A percentile compares a stretch with the other conserved stretches of the same genome.
Evolutionary conservation across 2,329 filamentous ascomycete species (phyloP).

Genomic region (Aspergillus sp.): DNA sequence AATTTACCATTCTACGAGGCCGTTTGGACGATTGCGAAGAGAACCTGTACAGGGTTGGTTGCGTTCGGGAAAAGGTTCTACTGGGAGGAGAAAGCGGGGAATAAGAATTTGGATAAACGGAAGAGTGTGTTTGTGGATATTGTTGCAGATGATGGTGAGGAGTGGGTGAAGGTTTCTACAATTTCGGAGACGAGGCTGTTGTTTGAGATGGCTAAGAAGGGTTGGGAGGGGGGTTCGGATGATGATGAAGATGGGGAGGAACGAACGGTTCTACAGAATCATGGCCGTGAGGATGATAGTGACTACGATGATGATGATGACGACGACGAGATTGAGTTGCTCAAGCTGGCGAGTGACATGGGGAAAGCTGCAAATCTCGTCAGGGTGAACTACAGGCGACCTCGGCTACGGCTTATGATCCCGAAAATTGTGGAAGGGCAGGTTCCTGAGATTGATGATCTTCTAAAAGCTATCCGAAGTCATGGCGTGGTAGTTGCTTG

Average conservation of each 20-base stretch:
- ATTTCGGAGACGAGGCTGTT: constrained; percentile 63
- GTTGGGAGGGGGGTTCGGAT: constrained; percentile 57
- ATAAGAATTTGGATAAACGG: constrained; percentile 42
- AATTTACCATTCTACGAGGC: constrained; percentile 66
- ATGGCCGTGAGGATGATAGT: constrained; percentile 37
- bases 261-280: constrained; percentile 28
- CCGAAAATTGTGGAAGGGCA: constrained; percentile 56
- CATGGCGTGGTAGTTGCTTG: constrained; percentile 48
- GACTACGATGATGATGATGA: constrained; percentile 46
- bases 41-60: constrained; percentile 52
- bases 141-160: constrained; percentile 60
- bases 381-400: constrained; percentile 60
- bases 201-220: constrained; percentile 68
- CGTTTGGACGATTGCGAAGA: constrained; percentile 63
- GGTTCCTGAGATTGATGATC: constrained; percentile 54
- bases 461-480: constrained; percentile 56
- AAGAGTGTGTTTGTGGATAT: constrained; percentile 62
- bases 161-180: constrained; percentile 70
- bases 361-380: constrained; percentile 57
- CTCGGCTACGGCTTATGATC: constrained; percentile 60
- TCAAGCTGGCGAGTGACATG: constrained; percentile 61
- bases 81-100: constrained; percentile 37
- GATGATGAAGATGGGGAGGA: constrained; percentile 39
- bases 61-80: constrained; percentile 60
- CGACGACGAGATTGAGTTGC: constrained; percentile 57